A percentile compares a stretch with the other conserved stretches of the same genome.
These are phyloP conservation scores for Exophiala lecanii-corni DNA, from an alignment of 2,329 filamentous ascomycete genomes.

Conservation along the genomic window DNA sequence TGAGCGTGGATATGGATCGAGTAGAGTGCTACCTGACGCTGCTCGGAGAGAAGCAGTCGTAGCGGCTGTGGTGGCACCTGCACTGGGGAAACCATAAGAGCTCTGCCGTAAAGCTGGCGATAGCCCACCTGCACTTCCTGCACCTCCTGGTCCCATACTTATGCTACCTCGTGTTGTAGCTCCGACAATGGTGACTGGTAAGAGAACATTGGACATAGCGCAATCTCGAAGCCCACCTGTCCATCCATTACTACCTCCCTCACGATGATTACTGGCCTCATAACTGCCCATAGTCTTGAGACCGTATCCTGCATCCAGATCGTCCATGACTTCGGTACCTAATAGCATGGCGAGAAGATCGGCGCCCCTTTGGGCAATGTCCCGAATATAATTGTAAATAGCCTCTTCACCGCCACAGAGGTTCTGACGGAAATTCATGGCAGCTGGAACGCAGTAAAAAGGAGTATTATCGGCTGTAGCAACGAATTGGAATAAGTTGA, in stretches of 20 bases:
- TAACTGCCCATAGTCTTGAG: slow-evolving; percentile 26
- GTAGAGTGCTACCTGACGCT: slow-evolving; percentile 7
- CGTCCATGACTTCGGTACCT: slow-evolving; percentile 66
- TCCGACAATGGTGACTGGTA: slow-evolving; percentile 56
- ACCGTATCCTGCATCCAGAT: slow-evolving; percentile 31
- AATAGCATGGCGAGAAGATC: slow-evolving; percentile 57
- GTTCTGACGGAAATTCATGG: slow-evolving; percentile 64
- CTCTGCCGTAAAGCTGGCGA: slow-evolving; percentile 22
- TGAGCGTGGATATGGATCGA: slow-evolving; percentile 14
- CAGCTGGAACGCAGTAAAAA: slow-evolving; percentile 67
- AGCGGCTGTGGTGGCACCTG: slow-evolving; percentile 4
- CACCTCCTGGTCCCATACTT: slow-evolving; percentile 25
- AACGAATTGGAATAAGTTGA: slow-evolving; percentile 68
- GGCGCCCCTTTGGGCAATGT: slow-evolving; percentile 61
- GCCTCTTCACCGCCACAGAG: slow-evolving; percentile 68
- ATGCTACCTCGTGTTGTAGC: slow-evolving; percentile 27
- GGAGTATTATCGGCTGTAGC: slow-evolving; percentile 70
- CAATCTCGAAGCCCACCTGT: slow-evolving; percentile 53
- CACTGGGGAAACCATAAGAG: slow-evolving; percentile 23
- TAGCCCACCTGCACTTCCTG: slow-evolving; percentile 26
- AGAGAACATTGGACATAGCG: slow-evolving; percentile 65
- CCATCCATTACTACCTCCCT: slow-evolving; percentile 42
- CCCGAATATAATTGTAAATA: slow-evolving; percentile 60
- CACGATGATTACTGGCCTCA: slow-evolving; percentile 23
- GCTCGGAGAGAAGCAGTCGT: slow-evolving; percentile 6